Evolutionary conservation across 805 yeast species (phyloP).

Genomic region (Priceomyces carsonii): DNA sequence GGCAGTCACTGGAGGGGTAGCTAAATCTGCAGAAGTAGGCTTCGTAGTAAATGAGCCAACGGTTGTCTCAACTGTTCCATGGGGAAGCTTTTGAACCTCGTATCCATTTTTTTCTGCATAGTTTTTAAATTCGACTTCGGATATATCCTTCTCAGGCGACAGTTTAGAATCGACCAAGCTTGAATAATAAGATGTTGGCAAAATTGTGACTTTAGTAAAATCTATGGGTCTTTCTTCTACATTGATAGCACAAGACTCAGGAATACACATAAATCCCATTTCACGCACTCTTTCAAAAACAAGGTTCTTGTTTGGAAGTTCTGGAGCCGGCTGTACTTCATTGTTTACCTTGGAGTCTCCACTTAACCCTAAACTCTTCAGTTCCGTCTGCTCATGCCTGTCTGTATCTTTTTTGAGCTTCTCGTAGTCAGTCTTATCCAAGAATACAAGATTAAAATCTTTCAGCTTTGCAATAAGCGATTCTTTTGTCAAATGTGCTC

Average conservation of each 20-base stretch:
- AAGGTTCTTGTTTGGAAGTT: too few relatives aligned
- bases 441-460: slow-evolving; percentile 31
- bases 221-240: slow-evolving; percentile 53
- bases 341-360: too few relatives aligned
- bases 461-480: slow-evolving; percentile 22
- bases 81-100: slow-evolving; percentile 21
- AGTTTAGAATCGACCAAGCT: slow-evolving; percentile 52
- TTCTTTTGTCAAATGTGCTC: slow-evolving; percentile 18
- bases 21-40: background rate
- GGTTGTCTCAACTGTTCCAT: too few relatives aligned
- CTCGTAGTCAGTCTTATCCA: slow-evolving; percentile 30
- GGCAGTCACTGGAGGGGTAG: slow-evolving; percentile 9
- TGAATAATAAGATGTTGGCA: slow-evolving; percentile 69
- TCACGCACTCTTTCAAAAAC: too few relatives aligned
- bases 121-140: slow-evolving; percentile 44
- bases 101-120: slow-evolving; percentile 55
- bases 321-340: too few relatives aligned
- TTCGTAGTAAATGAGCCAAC: too few relatives aligned
- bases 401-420: slow-evolving; percentile 19
- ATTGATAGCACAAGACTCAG: slow-evolving; percentile 63
- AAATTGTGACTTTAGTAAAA: slow-evolving; percentile 54
- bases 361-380: too few relatives aligned
- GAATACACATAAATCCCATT: slow-evolving; percentile 57
- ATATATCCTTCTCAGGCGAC: slow-evolving; percentile 43
- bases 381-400: too few relatives aligned